A percentile compares a stretch with the other conserved stretches of the same genome.
Conservation (phyloP, 495 filamentous ascomycete genomes). For the Oidiodendron maius region DNA sequence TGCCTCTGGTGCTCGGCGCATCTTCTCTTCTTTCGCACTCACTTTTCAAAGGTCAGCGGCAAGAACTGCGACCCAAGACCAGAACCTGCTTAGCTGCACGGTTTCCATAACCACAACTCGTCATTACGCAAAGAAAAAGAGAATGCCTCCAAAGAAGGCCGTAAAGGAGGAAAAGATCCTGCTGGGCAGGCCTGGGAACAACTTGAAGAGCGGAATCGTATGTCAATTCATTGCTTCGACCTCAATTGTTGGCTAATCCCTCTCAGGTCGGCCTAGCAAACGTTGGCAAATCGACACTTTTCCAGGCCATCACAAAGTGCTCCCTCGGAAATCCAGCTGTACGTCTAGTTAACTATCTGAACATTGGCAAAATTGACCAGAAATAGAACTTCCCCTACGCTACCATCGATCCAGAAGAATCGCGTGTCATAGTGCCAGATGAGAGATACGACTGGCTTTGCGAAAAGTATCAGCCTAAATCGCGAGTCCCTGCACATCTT, state of each 20-base stretch:
- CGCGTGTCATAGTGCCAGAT: conserved; percentile 95
- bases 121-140: conserved; percentile 38
- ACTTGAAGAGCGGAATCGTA: conserved; percentile 99
- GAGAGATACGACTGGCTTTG: conserved; percentile 94
- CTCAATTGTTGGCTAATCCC: conserved; percentile 13
- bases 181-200: conserved; percentile 95
- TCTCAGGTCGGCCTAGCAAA: conserved; percentile 94
- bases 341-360: conserved; percentile 26
- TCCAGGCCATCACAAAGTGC: conserved; percentile 99
- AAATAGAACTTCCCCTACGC: conserved; percentile 93
- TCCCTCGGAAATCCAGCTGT: conserved; percentile 94
- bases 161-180: conserved; percentile 71
- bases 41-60: conserved; percentile 45
- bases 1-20: conserved; percentile 30
- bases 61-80: conserved; percentile 48
- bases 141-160: conserved; percentile 73
- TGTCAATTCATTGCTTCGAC: conserved; percentile 32
- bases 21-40: conserved; percentile 49
- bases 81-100: conserved; percentile 27
- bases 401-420: conserved; percentile 98
- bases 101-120: conserved; percentile 17
- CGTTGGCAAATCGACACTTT: conserved; percentile 98
- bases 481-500: conserved; percentile 88
- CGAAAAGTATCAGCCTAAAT: conserved; percentile 95
- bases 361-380: conserved; percentile 4